Base-by-base conservation (phyloP, 306 rosid genomes). In the Begonia fuchsioides region DNA sequence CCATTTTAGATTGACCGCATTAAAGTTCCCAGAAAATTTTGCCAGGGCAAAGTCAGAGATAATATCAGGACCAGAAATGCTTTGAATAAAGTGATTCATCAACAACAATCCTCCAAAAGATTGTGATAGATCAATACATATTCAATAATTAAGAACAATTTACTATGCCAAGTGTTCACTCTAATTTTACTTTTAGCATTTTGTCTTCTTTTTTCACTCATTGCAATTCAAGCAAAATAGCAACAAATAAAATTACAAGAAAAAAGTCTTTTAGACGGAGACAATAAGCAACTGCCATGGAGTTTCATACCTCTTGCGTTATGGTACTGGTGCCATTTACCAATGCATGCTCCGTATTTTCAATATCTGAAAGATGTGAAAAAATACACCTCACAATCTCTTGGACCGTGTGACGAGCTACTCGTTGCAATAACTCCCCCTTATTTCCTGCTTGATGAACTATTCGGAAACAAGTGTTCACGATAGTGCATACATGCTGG, bases 401-500 rank as follows among this genome's bases (percentile, higher is more conserved):
- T 52, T 92, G 83, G 85, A 92, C 72, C 43, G 98, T 82, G 77
- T 85, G 71, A 54, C 93, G 81, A 63, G 98, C 94, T 60, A 79
- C 76, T 63, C 81, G 81, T 62, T 92, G 98, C 86, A 92, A 73
- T 46, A 83, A 65, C 74, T 92, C 98, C 2, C 98, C 85, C 67
- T 92, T 92, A 50, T 72, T 40, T 59, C 93, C 87, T 13, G 98
- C 93, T 76, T 92, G 98, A 73, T 92, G 96, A 62, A 92, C 96
- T 65, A 92, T 82, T 15, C 98, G 93, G 59, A 75, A 85, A 73
- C 96, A 85, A 18, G 98, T 82, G 73, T 92, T 92, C 61, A 92
- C 94, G 60, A 92, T 79, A 51, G 90, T 79, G 78, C 98, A 92
- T 70, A 85, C 96, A 51, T 92, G 94, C 61, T 92, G 98, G 71